Percentiles rank a stretch among this genome's conserved stretches.
Evolutionary conservation across 2,329 filamentous ascomycete genomes (phyloP).

Genomic region (Rhynchosporium graminicola): DNA sequence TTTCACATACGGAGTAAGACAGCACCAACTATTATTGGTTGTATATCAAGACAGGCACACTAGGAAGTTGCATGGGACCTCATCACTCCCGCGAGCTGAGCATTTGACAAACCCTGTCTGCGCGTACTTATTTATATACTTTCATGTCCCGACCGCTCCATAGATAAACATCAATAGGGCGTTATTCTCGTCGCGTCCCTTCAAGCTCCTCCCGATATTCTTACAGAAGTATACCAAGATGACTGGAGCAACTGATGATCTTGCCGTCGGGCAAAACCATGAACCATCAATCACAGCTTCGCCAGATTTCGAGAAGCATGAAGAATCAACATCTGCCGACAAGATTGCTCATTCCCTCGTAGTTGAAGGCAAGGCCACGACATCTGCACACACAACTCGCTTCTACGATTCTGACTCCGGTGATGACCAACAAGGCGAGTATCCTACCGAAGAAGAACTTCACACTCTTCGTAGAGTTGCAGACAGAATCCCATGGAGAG

Average conservation of each 20-base stretch:
- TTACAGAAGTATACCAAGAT: slow-evolving; percentile 14
- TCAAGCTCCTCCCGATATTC: not conserved
- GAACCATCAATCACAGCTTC: slow-evolving; percentile 32
- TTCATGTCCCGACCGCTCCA: slow-evolving; percentile 4
- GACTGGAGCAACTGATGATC: slow-evolving; percentile 30
- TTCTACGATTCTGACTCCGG: slow-evolving; percentile 12
- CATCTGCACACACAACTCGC: not conserved
- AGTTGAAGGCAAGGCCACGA: slow-evolving; percentile 47
- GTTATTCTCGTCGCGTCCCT: not conserved
- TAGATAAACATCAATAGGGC: not conserved
- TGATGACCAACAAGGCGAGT: slow-evolving; percentile 32
- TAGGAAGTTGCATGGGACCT: not conserved
- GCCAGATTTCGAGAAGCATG: slow-evolving; percentile 32
- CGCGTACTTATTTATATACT: slow-evolving; percentile 22
- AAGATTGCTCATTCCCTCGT: slow-evolving; percentile 37
- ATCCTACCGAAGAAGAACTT: slow-evolving; percentile 62
- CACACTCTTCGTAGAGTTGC: slow-evolving; percentile 60
- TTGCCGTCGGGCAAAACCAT: slow-evolving; percentile 29
- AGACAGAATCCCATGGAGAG: slow-evolving; percentile 42
- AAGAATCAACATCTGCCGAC: slow-evolving; percentile 18
- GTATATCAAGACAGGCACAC: not conserved
- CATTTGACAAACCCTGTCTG: slow-evolving; percentile 7
- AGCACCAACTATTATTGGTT: not conserved
- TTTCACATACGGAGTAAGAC: too few species aligned
- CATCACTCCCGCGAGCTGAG: not conserved